Base-by-base conservation (phyloP, 2,329 filamentous ascomycete species). In the Ophiosphaerella narmari region DNA sequence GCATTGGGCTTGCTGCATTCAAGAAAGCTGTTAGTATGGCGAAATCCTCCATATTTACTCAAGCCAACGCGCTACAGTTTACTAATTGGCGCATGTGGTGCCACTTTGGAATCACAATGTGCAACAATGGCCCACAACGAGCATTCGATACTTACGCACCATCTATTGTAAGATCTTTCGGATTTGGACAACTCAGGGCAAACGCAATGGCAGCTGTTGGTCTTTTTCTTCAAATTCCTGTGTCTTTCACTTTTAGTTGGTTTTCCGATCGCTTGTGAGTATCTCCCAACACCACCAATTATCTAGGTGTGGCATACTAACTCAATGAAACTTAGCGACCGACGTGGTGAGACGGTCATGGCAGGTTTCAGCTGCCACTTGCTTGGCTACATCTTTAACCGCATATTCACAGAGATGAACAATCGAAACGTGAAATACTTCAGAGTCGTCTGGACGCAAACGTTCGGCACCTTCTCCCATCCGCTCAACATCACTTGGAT, bases 401-500 rank as follows among this genome's bases (percentile, higher is more conserved):
- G 80, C 16, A 73, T 72, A 57, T 82, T 83, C 58, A 81, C 80
- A 0, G 56, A 59, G 47, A 46, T 56, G 14, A 42, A 43, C 44
- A 57, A 40, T 32, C 73, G 73, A 7, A 76, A 78, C 3, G 72
- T 78, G 1, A 71, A 75, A 3, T 82, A 82, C 65, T 82, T 83
- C 53, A 80, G 80, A 26, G 80, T 83, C 2, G 76, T 83, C 18
- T 82, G 79, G 78, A 83, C 80, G 0, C 80, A 83, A 59, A 77
- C 73, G 0, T 82, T 83, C 49, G 80, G 78, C 16, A 82, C 79
- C 4, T 82, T 82, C 49, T 77, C 78, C 1, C 80, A 83, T 46
- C 80, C 80, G 0, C 74, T 86, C 18, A 85, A 86, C 60, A 82
- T 85, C 42, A 78, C 82, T 1, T 86, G 82, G 82, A 75, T 85